These are phyloP conservation scores for Cutaneotrichosporon sp. DNA, from an alignment of 1,284 basidiomycete genomes.

Conservation along the genomic window DNA sequence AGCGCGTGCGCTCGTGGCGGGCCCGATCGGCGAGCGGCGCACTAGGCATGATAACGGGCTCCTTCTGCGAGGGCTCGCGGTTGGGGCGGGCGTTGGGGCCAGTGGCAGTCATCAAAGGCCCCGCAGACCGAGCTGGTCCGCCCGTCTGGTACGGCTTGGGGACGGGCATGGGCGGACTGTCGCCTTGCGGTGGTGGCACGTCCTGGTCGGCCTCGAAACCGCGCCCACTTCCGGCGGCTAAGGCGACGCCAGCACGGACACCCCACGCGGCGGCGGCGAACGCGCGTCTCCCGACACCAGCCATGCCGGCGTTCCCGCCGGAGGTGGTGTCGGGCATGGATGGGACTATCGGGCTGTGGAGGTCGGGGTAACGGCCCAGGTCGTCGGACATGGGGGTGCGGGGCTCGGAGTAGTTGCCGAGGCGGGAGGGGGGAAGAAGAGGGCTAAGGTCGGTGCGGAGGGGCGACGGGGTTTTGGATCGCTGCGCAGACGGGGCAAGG, in stretches of 20 bases:
- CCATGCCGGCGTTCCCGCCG: slow-evolving; percentile 83
- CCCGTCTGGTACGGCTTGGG: background rate
- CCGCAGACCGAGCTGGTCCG: background rate
- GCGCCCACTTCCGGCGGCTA: slow-evolving; percentile 21
- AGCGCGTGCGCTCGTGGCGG: slow-evolving; percentile 5
- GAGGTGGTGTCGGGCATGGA: slow-evolving; percentile 64
- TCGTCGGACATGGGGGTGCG: slow-evolving; percentile 20
- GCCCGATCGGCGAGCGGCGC: slow-evolving; percentile 24
- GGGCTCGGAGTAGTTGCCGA: background rate
- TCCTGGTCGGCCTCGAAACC: slow-evolving; percentile 9
- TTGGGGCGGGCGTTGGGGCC: slow-evolving; percentile 7
- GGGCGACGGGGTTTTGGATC: background rate
- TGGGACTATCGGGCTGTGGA: slow-evolving; percentile 15
- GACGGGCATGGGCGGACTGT: slow-evolving; percentile 1
- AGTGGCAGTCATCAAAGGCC: background rate
- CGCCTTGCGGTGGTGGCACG: background rate
- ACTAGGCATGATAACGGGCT: slow-evolving; percentile 29
- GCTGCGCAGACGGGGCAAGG: background rate
- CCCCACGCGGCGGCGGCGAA: slow-evolving; percentile 72
- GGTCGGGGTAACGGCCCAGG: slow-evolving; percentile 7
- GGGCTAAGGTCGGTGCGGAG: background rate
- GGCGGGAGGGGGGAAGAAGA: background rate
- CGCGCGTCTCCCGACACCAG: slow-evolving; percentile 79
- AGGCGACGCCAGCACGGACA: slow-evolving; percentile 43
- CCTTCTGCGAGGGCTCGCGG: slow-evolving; percentile 11